A percentile compares a stretch with the other conserved stretches of the same genome.
These are phyloP conservation scores for Entomortierella parvispora DNA, from an alignment of 192 early-diverging fungal species.

Conservation along the genomic window DNA sequence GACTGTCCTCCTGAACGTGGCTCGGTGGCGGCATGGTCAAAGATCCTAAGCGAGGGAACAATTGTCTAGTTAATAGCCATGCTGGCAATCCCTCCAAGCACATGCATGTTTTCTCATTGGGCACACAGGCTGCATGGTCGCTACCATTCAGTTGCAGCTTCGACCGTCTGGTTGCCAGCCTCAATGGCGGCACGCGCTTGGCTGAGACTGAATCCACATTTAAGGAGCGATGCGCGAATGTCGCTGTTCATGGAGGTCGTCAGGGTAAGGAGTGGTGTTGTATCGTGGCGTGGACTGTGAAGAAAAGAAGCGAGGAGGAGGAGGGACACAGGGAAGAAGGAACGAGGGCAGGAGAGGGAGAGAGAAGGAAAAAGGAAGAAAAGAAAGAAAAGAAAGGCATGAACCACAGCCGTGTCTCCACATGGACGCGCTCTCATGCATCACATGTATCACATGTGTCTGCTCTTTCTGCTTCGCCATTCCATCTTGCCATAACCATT, in stretches of 20 bases:
- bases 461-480: too few relatives aligned
- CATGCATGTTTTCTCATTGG: background rate
- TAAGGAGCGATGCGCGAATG: conserved; percentile 34
- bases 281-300: background rate
- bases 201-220: conserved; percentile 38
- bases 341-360: background rate
- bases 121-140: too few relatives aligned
- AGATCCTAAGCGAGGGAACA: conserved; percentile 21
- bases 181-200: conserved; percentile 49
- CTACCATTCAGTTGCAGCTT: conserved; percentile 40
- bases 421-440: too few relatives aligned
- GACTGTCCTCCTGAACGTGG: background rate
- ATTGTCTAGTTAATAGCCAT: background rate
- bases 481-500: too few relatives aligned
- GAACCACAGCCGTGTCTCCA: too few relatives aligned
- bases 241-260: conserved; percentile 28
- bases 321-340: background rate
- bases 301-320: background rate
- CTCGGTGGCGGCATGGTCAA: conserved; percentile 7
- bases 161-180: conserved; percentile 31
- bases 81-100: too few relatives aligned
- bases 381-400: background rate
- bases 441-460: too few relatives aligned
- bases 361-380: background rate
- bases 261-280: background rate